phyloP scores from a whole-genome alignment of 257 asterid genomes.

The Ehretia macrophylla region DNA sequence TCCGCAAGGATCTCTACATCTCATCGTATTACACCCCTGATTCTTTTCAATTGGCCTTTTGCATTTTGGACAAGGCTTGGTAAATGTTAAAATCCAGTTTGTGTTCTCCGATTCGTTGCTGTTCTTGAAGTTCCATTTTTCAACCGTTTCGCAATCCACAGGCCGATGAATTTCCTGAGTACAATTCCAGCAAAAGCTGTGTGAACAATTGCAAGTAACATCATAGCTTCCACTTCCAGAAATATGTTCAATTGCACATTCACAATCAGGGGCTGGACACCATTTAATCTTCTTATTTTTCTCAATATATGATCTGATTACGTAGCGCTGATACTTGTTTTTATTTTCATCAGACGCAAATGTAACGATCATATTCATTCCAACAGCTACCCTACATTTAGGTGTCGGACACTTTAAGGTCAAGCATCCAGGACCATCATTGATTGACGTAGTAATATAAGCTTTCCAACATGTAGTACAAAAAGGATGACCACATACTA shows the following conservation, averaged over 20 bases:
- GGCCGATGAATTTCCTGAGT: conserved; percentile 42
- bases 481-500: conserved; percentile 26
- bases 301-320: conserved; percentile 27
- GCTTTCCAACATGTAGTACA: conserved; percentile 24
- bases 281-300: conserved; percentile 12
- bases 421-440: conserved; percentile 36
- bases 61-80: conserved; percentile 46
- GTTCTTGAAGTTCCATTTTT: conserved; percentile 26
- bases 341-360: conserved; percentile 8
- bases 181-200: conserved; percentile 36
- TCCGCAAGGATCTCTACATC: conserved; percentile 23
- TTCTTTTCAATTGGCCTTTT: conserved; percentile 26
- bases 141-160: conserved; percentile 28
- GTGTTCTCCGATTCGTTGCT: conserved; percentile 13
- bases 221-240: conserved; percentile 6
- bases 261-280: conserved; percentile 48
- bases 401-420: conserved; percentile 32
- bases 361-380: conserved; percentile 11
- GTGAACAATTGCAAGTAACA: conserved; percentile 25
- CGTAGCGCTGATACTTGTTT: not conserved
- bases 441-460: conserved; percentile 19
- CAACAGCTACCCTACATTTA: conserved; percentile 5
- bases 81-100: conserved; percentile 20
- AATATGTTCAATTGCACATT: conserved; percentile 21
- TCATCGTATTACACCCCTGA: conserved; percentile 38